Conservation (phyloP, 305 asterid species). For the Fraxinus paxiana region DNA sequence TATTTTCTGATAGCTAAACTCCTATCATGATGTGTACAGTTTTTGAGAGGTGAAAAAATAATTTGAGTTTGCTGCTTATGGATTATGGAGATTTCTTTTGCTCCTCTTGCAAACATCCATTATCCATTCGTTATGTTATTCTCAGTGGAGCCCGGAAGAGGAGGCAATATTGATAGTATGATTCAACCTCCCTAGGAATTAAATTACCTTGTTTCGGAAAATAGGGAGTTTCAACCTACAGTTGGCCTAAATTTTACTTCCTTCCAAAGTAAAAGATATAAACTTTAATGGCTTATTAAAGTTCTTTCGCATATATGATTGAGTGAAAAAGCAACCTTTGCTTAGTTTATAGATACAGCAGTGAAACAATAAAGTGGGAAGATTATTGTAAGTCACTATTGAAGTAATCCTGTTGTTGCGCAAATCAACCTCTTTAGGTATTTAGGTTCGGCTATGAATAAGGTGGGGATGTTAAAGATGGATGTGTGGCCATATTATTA, state of each 20-base stretch:
- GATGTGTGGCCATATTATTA: neutral
- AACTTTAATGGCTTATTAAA: neutral
- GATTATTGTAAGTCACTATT: neutral
- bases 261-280: neutral
- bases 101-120: neutral
- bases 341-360: neutral
- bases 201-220: neutral
- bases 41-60: neutral
- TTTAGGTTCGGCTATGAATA: neutral
- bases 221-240: neutral
- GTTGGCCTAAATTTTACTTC: neutral
- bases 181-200: neutral
- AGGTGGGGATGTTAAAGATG: neutral
- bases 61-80: neutral
- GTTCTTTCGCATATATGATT: neutral
- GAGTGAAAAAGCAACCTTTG: neutral
- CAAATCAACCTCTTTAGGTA: neutral
- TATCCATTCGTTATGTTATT: neutral
- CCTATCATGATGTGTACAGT: neutral
- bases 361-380: neutral
- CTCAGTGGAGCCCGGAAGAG: neutral
- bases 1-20: constrained; percentile 6
- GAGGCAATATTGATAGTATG: neutral
- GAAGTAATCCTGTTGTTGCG: neutral
- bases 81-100: neutral